Conservation (phyloP, 306 rosid genomes). For the Rosa persica region DNA sequence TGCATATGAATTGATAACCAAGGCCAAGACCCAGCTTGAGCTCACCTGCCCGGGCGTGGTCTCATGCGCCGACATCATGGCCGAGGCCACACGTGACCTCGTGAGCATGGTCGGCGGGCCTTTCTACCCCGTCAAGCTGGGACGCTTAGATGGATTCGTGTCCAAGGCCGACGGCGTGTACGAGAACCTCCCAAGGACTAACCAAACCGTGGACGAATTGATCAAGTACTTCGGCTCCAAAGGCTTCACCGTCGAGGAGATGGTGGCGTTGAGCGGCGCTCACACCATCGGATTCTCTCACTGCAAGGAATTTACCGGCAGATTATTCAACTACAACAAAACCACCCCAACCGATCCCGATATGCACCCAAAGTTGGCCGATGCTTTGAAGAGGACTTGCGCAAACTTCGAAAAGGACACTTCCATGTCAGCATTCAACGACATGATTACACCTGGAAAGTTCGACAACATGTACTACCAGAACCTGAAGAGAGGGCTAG, state of each 20-base stretch:
- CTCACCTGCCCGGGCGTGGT: slow-evolving; percentile 57
- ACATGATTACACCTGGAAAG: slow-evolving; percentile 46
- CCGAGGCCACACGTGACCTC: slow-evolving; percentile 51
- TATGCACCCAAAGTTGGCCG: slow-evolving; percentile 43
- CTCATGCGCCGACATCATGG: slow-evolving; percentile 51
- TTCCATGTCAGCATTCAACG: slow-evolving; percentile 49
- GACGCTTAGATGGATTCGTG: slow-evolving; percentile 43
- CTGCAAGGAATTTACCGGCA: slow-evolving; percentile 47
- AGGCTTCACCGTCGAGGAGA: slow-evolving; percentile 43
- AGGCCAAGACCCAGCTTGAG: slow-evolving; percentile 41
- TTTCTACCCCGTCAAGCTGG: slow-evolving; percentile 35
- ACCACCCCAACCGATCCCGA: slow-evolving; percentile 39
- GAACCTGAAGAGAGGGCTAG: slow-evolving; percentile 47
- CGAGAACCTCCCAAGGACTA: slow-evolving; percentile 30
- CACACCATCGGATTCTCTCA: slow-evolving; percentile 58
- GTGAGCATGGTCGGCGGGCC: slow-evolving; percentile 52
- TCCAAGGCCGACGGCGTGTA: slow-evolving; percentile 29
- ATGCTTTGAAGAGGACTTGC: slow-evolving; percentile 39
- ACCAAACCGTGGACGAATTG: slow-evolving; percentile 32
- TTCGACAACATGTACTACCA: slow-evolving; percentile 51
- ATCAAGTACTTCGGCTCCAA: slow-evolving; percentile 33
- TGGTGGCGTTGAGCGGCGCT: slow-evolving; percentile 51
- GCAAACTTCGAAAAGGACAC: slow-evolving; percentile 33
- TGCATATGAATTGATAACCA: slow-evolving; percentile 42
- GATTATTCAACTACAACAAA: slow-evolving; percentile 35